These are phyloP conservation scores for Oryza australiensis DNA, from an alignment of 176 grass and related monocot genomes.

Conservation along the genomic window DNA sequence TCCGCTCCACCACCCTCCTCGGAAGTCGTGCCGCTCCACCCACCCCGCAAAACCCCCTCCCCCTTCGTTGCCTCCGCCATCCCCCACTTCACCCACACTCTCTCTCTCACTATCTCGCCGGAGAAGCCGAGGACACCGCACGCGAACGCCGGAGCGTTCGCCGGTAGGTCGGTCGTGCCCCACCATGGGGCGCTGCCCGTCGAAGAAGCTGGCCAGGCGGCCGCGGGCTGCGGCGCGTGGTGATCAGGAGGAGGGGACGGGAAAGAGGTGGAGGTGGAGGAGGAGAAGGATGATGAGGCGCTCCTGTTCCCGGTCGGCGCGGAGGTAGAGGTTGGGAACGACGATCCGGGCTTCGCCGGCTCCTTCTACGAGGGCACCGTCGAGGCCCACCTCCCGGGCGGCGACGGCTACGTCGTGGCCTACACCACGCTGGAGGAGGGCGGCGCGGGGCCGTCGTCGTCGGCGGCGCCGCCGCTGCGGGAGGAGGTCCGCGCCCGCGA, in stretches of 20 bases:
- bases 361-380: slow-evolving; percentile 46
- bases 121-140: neutral
- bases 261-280: neutral
- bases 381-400: neutral
- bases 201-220: neutral
- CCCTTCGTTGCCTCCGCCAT: slow-evolving; percentile 26
- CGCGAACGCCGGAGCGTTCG: neutral
- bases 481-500: neutral
- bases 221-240: neutral
- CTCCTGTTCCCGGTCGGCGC: neutral
- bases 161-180: neutral
- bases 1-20: neutral
- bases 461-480: neutral
- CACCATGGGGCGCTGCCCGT: neutral
- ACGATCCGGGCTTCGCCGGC: slow-evolving; percentile 16
- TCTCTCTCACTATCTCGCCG: neutral
- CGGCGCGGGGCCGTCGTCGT: neutral
- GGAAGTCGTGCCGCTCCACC: neutral
- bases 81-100: neutral
- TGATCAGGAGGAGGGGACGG: no score
- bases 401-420: slow-evolving; percentile 25
- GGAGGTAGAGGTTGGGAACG: slow-evolving; percentile 31
- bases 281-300: no score
- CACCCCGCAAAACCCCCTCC: no score
- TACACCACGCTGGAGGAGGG: slow-evolving; percentile 32